A percentile compares a stretch with the other conserved stretches of the same genome.
phyloP scores from a whole-genome alignment of 257 asterid species.

The Rubia yunnanensis region DNA sequence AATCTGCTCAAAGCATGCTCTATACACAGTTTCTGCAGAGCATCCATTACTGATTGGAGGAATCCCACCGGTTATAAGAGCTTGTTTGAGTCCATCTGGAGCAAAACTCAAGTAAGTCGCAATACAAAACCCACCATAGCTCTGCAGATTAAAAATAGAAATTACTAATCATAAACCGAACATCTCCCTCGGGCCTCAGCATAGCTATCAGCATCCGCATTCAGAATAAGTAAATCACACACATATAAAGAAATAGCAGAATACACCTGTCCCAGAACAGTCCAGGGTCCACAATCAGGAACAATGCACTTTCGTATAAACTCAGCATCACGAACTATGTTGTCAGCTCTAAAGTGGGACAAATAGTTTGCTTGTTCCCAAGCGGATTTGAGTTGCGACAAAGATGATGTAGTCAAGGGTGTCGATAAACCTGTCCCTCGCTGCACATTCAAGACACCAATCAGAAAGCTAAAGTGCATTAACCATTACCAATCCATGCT shows the following conservation, averaged over 20 bases:
- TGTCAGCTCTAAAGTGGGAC: constrained; percentile 86
- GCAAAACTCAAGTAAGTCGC: constrained; percentile 93
- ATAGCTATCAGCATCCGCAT: not conserved
- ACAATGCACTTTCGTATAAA: constrained; percentile 69
- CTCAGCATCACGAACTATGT: constrained; percentile 83
- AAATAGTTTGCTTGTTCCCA: constrained; percentile 57
- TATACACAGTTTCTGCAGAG: constrained; percentile 78
- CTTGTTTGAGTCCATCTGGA: constrained; percentile 86
- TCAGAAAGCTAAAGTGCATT: constrained; percentile 1
- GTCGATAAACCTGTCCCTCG: constrained; percentile 97
- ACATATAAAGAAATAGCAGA: not conserved
- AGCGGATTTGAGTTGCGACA: constrained; percentile 68
- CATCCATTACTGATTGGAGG: constrained; percentile 79
- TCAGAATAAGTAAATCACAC: constrained; percentile 4
- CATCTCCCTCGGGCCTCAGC: not conserved
- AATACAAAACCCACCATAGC: constrained; percentile 95
- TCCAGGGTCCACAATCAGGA: constrained; percentile 77
- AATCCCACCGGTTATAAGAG: constrained; percentile 88
- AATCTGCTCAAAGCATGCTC: constrained; percentile 70
- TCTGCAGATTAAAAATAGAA: constrained; percentile 40
- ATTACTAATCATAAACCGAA: not conserved
- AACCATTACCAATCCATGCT: not conserved
- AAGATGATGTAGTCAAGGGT: constrained; percentile 68
- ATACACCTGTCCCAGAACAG: constrained; percentile 82
- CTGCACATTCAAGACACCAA: constrained; percentile 43